Base-by-base conservation (phyloP, 169 alveolate species). In the Condylostoma magnum region DNA sequence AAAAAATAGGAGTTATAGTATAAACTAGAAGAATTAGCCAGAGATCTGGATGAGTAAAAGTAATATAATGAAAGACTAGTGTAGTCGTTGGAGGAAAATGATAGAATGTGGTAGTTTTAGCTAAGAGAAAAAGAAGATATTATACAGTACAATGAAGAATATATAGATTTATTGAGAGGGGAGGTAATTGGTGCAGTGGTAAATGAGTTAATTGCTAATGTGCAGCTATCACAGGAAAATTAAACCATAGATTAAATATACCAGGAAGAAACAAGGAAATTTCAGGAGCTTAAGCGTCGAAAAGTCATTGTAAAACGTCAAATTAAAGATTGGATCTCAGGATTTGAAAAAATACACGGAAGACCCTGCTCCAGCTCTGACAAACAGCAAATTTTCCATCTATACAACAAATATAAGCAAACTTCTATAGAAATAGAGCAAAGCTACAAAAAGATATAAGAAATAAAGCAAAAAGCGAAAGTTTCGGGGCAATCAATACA, bases 351-450 rank as follows among this genome's bases (percentile, higher is more conserved):
- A 43, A 27, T 18, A 25, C 51, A 69, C 22, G 54, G 54, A 20
- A 4, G 69, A 8, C 30, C 31, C 8, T 43, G 56, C 38, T 28
- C 43, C 18, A 69, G 54, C 12, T 18, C 37, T 15, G 78, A 69
- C 20, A 69, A 56, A 56, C 54, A 69, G 54, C 56, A 54, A 18
- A 69, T 69, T 27, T 25, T 36, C 6, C 36, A 54, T 2, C 72
- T 69, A 0, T 69, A 52, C 34, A 37, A 33, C 27, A 18, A 31
- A 31, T 69, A 69, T 34, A 46, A 18, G 2, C 34, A 20, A 6
- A 34, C 27, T 10, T 31, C 30, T 27, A 56, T 53, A 18, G 28
- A 69, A 69, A 22, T 27, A 20, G 69, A 69, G 6, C 18, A n/a
- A 1, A 27, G 33, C 28, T 44, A 31, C n/a, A 69, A 69, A 37